Evolutionary conservation across 768 basidiomycete species (phyloP).

Genomic region (Suillus brevipes): DNA sequence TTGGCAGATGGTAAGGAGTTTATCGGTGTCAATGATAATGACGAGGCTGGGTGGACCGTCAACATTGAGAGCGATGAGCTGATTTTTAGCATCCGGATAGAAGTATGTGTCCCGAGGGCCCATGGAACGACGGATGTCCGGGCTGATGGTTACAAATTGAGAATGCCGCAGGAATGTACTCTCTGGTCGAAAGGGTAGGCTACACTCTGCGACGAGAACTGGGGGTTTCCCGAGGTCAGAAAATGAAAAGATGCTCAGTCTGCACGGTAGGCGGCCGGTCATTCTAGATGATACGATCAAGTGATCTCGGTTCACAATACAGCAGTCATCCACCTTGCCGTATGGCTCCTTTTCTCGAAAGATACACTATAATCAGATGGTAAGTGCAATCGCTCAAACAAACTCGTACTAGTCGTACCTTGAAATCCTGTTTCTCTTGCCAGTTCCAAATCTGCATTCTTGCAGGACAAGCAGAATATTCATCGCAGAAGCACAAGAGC

Average conservation of each 20-base stretch:
- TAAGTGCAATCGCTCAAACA: neutral
- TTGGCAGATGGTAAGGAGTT: neutral
- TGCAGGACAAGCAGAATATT: neutral
- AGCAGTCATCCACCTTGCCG: neutral
- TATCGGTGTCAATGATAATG: neutral
- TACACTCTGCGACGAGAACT: neutral
- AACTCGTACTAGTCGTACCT: neutral
- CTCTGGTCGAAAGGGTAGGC: neutral
- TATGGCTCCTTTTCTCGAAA: slow-evolving; percentile 1
- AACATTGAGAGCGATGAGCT: neutral
- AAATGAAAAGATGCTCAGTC: neutral
- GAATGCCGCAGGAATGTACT: neutral
- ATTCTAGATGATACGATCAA: neutral
- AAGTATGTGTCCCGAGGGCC: neutral
- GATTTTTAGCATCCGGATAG: slow-evolving; percentile 1
- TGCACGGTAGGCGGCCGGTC: neutral
- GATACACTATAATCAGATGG: neutral
- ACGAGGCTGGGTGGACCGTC: slow-evolving; percentile 1
- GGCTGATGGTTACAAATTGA: neutral
- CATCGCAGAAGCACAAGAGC: neutral
- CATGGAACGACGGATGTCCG: neutral
- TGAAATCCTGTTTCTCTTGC: slow-evolving; percentile 3
- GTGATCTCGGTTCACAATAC: slow-evolving; percentile 1
- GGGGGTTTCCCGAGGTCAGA: neutral
- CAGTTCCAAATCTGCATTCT: slow-evolving; percentile 3